Evolutionary conservation across 805 yeast genomes (phyloP).

Genomic region (Wickerhamiella sorbophila): DNA sequence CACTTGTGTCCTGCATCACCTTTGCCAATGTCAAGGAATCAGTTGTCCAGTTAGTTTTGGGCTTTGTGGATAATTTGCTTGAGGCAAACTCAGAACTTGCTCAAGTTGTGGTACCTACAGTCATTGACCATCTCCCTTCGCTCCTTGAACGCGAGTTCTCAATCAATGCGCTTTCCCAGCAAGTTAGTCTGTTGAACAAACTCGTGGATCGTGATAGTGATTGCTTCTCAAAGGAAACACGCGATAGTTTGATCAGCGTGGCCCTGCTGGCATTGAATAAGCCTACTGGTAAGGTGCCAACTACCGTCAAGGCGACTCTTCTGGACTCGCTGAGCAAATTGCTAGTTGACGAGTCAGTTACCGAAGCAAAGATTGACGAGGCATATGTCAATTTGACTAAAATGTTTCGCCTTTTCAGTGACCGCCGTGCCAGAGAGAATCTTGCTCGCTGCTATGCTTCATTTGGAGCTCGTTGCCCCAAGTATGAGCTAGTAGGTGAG

Average conservation of each 20-base stretch:
- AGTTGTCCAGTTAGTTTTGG: slow-evolving; percentile 52
- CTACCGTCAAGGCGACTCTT: slow-evolving; percentile 40
- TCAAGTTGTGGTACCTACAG: not conserved
- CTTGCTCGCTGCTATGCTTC: slow-evolving; percentile 46
- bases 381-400: slow-evolving; percentile 38
- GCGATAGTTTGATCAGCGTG: slow-evolving; percentile 39
- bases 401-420: slow-evolving; percentile 44
- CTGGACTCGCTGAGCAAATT: slow-evolving; percentile 43
- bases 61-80: slow-evolving; percentile 21
- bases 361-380: slow-evolving; percentile 10
- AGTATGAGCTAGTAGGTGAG: slow-evolving; percentile 32
- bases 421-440: slow-evolving; percentile 45
- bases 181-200: slow-evolving; percentile 15
- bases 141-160: slow-evolving; percentile 11
- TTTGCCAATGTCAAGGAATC: slow-evolving; percentile 49
- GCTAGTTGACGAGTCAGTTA: slow-evolving; percentile 27
- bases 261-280: slow-evolving; percentile 47
- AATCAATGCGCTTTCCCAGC: slow-evolving; percentile 7
- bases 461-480: slow-evolving; percentile 39
- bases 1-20: slow-evolving; percentile 41
- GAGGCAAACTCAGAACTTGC: slow-evolving; percentile 1
- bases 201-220: slow-evolving; percentile 44
- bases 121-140: not conserved
- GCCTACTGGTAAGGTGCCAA: slow-evolving; percentile 37
- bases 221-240: slow-evolving; percentile 40